Evolutionary conservation across 2,329 filamentous ascomycete species (phyloP), one percentile per base, ranked within the genome.

Genomic region (Gaeumannomyces sp.): DNA sequence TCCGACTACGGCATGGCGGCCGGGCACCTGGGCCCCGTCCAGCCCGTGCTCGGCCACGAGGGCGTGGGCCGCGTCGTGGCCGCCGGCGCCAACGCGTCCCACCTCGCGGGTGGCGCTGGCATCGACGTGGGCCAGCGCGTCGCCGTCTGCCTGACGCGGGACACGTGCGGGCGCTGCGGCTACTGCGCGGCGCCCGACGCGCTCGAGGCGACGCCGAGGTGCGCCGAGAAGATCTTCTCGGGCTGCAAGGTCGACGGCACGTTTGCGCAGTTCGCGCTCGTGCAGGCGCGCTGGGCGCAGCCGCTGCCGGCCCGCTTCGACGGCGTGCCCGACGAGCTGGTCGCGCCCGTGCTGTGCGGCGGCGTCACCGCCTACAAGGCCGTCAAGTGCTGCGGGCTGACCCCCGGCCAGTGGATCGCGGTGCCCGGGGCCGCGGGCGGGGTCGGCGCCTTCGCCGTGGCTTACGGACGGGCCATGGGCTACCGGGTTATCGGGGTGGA

Each of bases 341-440:
- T 79, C 0, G 78, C 76, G 2, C 79, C 78, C 0, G 73, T 80
- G 8, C 66, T 80, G 38, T 81, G 79, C 64, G 78, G 74, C 0
- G 79, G 79, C 0, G 76, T 79, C 0, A 80, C 78, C 0, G 78
- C 77, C 0, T 80, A 79, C 66, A 77, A 76, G 67, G 77, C 76
- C 0, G 62, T 79, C 61, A 79, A 78, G 67, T 66, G 66, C 1
- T 74, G 72, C 38, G 69, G 65, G 4, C 66, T 72, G 5, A 68
- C 65, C 0, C 74, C 75, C 0, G 77, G 78, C 2, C 71, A 76
- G 63, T 78, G 72, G 71, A 66, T 79, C 1, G 75, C 72, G 0
- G 70, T 81, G 7, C 70, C 73, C 0, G 79, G 78, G 2, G 78
- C 72, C 2, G 77, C 73, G 0, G 78, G 78, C 6, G 78, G 78